Conservation (phyloP, 2,329 filamentous ascomycete species). For the Cordyceps cicadae region DNA sequence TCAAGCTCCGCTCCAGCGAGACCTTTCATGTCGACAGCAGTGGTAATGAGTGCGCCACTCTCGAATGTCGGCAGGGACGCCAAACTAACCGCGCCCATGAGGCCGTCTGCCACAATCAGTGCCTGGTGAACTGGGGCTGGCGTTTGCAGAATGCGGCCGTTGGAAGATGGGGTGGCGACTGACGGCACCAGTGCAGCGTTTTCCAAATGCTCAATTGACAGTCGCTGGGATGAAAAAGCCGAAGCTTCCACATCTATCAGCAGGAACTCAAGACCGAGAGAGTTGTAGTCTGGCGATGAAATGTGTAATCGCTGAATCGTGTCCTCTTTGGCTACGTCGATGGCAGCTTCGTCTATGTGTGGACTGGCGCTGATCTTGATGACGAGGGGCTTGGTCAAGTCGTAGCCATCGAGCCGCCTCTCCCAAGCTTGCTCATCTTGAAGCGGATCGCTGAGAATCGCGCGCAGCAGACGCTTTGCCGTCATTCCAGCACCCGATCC, state of each 20-base stretch:
- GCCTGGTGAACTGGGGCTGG: conserved; percentile 79
- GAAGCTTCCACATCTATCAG: conserved; percentile 43
- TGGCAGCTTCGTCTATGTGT: conserved; percentile 20
- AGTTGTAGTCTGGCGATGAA: conserved; percentile 53
- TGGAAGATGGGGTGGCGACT: conserved; percentile 60
- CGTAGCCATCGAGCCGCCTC: conserved; percentile 44
- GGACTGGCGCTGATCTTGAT: conserved; percentile 41
- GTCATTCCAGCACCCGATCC: conserved; percentile 33
- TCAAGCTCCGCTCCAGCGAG: conserved; percentile 29
- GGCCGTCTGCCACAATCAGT: conserved; percentile 63
- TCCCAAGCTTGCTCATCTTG: conserved; percentile 59
- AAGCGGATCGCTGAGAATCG: conserved; percentile 65
- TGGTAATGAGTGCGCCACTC: conserved; percentile 36
- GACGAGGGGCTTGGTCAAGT: conserved; percentile 49
- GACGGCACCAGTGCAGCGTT: conserved; percentile 68
- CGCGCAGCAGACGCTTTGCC: conserved; percentile 57
- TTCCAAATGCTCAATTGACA: conserved; percentile 36
- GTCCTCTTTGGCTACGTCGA: conserved; percentile 23
- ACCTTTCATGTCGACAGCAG: conserved; percentile 50
- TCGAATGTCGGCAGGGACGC: conserved; percentile 34
- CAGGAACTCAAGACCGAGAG: conserved; percentile 56
- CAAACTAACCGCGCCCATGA: conserved; percentile 56
- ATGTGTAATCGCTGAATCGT: conserved; percentile 52
- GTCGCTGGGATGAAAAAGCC: conserved; percentile 21
- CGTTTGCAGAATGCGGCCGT: conserved; percentile 57